A percentile compares a stretch with the other conserved stretches of the same genome.
Conservation (phyloP, 2,329 filamentous ascomycete genomes). For the Celoporthe dispersa region DNA sequence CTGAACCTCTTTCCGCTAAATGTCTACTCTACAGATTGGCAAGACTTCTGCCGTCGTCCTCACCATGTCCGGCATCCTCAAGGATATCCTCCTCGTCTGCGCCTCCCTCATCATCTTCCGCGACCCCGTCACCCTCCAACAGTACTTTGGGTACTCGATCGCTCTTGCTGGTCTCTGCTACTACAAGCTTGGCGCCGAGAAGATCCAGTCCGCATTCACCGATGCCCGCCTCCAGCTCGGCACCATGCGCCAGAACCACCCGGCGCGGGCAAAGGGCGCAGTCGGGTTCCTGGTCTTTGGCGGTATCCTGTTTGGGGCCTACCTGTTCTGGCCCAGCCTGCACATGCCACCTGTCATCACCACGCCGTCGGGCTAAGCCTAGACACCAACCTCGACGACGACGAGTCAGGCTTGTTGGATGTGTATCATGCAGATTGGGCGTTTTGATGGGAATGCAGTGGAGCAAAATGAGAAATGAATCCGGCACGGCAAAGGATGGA, state of each 20-base stretch:
- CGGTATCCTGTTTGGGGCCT: slow-evolving; percentile 24
- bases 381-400: background rate
- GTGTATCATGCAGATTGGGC: slow-evolving; percentile 17
- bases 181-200: slow-evolving; percentile 35
- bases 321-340: slow-evolving; percentile 29
- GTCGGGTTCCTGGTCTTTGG: slow-evolving; percentile 24
- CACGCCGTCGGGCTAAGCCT: slow-evolving; percentile 23
- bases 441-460: slow-evolving; percentile 2
- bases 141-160: slow-evolving; percentile 73
- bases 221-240: slow-evolving; percentile 29
- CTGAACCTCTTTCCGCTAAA: background rate
- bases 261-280: slow-evolving; percentile 28
- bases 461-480: background rate
- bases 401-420: background rate
- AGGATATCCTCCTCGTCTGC: slow-evolving; percentile 72
- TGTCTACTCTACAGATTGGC: slow-evolving; percentile 53
- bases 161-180: slow-evolving; percentile 45
- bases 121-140: slow-evolving; percentile 66
- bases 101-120: slow-evolving; percentile 70
- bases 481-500: background rate
- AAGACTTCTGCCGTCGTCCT: slow-evolving; percentile 76
- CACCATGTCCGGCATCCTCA: slow-evolving; percentile 73
- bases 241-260: slow-evolving; percentile 29
- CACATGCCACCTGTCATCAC: slow-evolving; percentile 23
- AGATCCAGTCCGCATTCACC: slow-evolving; percentile 27